Evolutionary conservation across 1,284 basidiomycete species (phyloP), one percentile per base, ranked within the genome.

Genomic region (Leccinum fallax): DNA sequence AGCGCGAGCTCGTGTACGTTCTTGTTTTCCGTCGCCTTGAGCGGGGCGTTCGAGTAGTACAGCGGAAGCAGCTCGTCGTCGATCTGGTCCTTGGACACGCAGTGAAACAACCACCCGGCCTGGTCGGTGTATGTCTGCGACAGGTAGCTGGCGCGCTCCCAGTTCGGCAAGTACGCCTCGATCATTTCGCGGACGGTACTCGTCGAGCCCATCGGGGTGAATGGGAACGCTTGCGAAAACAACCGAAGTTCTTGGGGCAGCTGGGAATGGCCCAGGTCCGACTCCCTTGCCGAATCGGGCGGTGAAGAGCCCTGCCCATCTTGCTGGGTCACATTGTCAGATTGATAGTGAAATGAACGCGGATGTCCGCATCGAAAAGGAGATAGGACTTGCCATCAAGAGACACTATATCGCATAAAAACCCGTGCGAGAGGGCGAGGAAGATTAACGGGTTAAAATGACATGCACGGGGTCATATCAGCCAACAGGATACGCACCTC

Each of bases 161-260:
- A 26, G 24, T 5, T 62, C 0, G 87, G 87, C 11, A 88, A 78
- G 62, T 84, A 80, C 0, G 77, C 74, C 49, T 82, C 77, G 46
- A 90, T 80, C 38, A 86, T 67, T 32, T 78, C 76, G 62, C 82
- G 80, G 13, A 85, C 79, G 26, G 79, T 78, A 5, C 74, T 68
- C 1, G 79, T 67, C 4, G 80, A 71, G 3, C 86, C 86, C 67
- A 85, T 74, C 11, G 86, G 86, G 0, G 85, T 85, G 70, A 89
- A 87, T 0, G 87, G 88, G 69, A 89, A 89, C 8, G 83, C 74
- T 46, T 79, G 78, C 2, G 87, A 85, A 71, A 89, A 88, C 65
- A 83, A 78, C 11, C 76, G 72, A 53, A 85, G 70, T 10, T 83
- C 80, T 52, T 76, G 74, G 5, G 79, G 73, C 3, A 78, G 67